These are phyloP conservation scores for Hyphodiscus hymeniophilus DNA, from an alignment of 495 filamentous ascomycete species.

Conservation along the genomic window DNA sequence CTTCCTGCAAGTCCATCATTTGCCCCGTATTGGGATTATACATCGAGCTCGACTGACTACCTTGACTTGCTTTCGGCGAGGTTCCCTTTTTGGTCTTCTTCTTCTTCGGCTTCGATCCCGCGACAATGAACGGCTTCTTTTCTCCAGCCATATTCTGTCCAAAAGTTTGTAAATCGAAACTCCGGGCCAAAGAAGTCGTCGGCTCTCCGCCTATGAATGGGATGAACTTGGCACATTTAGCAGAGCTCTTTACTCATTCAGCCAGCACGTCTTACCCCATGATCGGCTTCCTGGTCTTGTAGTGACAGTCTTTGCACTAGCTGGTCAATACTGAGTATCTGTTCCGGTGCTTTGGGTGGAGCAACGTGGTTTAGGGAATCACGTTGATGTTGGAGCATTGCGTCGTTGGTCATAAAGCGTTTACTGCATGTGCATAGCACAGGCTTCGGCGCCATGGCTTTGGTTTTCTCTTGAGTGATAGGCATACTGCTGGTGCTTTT, in stretches of 20 bases:
- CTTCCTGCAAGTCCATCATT: no score
- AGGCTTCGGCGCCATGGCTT: no score
- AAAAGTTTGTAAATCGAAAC: background rate
- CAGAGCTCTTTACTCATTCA: background rate
- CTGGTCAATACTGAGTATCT: no score
- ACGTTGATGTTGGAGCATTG: no score
- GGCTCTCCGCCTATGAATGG: background rate
- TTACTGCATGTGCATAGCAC: no score
- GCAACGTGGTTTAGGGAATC: no score
- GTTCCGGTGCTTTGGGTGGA: no score
- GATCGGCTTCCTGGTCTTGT: conserved; percentile 1
- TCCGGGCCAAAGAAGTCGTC: background rate
- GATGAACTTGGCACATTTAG: conserved; percentile 3
- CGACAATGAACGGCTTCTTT: background rate
- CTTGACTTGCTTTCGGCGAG: background rate
- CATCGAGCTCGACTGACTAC: background rate
- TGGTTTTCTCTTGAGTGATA: no score
- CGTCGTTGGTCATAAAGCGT: no score
- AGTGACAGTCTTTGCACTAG: no score
- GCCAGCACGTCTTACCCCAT: background rate
- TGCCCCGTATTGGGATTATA: no score
- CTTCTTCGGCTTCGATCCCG: background rate
- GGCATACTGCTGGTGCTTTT: no score
- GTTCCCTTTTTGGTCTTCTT: background rate
- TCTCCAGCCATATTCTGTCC: background rate